A percentile compares a stretch with the other conserved stretches of the same genome.
phyloP scores from a whole-genome alignment of 768 basidiomycete species.

The Lactifluus echinatus region DNA sequence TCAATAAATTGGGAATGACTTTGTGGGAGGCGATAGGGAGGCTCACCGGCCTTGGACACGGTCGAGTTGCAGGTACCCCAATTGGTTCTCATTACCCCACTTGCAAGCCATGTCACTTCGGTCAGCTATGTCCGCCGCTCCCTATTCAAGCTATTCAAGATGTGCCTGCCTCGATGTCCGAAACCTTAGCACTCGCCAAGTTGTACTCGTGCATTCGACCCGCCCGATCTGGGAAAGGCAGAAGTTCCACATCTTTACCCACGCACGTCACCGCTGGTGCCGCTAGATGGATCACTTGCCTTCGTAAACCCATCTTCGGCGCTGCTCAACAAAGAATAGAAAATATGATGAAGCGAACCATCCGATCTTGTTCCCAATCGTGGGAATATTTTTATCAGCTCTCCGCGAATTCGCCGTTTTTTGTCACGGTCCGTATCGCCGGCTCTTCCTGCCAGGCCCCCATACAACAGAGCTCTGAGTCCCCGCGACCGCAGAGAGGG shows the following conservation, averaged over 20 bases:
- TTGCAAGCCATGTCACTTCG: not conserved
- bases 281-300: not conserved
- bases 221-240: not conserved
- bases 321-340: not conserved
- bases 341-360: not conserved
- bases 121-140: not conserved
- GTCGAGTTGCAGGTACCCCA: constrained; percentile 51
- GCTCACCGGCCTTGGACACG: constrained; percentile 43
- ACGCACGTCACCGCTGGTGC: not conserved
- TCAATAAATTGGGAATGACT: constrained; percentile 52
- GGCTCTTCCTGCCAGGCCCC: too few species aligned
- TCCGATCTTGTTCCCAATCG: not conserved
- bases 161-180: not conserved
- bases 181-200: not conserved
- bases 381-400: constrained; percentile 24
- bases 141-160: not conserved
- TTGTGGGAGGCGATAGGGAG: constrained; percentile 49
- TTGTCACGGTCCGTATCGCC: constrained; percentile 52
- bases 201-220: not conserved
- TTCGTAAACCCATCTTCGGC: not conserved
- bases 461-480: too few species aligned
- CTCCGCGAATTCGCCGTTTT: constrained; percentile 63
- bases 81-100: not conserved
- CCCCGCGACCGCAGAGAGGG: too few species aligned
- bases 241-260: not conserved